phyloP scores from a whole-genome alignment of 2,329 filamentous ascomycete genomes.

The Aspergillus sp. region DNA sequence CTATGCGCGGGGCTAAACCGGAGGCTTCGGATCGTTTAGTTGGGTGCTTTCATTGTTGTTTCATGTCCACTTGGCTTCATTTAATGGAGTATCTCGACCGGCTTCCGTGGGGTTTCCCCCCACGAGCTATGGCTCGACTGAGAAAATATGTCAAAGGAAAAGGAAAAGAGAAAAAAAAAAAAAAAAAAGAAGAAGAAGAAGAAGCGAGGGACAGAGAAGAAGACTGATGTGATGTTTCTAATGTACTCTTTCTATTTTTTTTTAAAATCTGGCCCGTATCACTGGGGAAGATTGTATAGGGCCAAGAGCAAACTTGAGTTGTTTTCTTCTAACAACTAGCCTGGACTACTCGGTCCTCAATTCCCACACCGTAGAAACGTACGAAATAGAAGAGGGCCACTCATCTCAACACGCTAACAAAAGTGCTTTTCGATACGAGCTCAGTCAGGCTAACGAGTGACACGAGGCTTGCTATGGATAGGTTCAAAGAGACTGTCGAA shows the following conservation, averaged over 20 bases:
- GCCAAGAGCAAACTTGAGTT: not conserved
- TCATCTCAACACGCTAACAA: not conserved
- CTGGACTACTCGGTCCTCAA: not conserved
- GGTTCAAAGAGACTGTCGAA: not conserved
- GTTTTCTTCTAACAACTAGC: not conserved
- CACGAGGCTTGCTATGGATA: too few relatives aligned
- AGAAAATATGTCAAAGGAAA: not conserved
- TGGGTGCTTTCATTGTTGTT: not conserved
- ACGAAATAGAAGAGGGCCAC: too few relatives aligned
- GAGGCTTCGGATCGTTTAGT: not conserved
- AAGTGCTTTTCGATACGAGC: not conserved
- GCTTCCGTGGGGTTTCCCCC: not conserved
- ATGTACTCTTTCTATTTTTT: conserved; percentile 7
- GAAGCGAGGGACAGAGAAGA: not conserved
- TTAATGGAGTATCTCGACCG: not conserved
- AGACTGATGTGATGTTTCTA: conserved; percentile 2
- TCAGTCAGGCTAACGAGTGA: too few relatives aligned
- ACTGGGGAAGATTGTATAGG: not conserved
- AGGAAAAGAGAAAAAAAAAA: not conserved
- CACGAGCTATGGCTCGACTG: not conserved
- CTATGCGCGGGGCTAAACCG: conserved; percentile 54
- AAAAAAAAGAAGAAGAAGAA: not conserved
- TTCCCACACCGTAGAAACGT: not conserved
- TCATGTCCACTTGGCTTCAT: not conserved
- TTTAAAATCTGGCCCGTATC: not conserved